Base-by-base conservation (phyloP, 768 basidiomycete species). In the Calocybe cyanea region DNA sequence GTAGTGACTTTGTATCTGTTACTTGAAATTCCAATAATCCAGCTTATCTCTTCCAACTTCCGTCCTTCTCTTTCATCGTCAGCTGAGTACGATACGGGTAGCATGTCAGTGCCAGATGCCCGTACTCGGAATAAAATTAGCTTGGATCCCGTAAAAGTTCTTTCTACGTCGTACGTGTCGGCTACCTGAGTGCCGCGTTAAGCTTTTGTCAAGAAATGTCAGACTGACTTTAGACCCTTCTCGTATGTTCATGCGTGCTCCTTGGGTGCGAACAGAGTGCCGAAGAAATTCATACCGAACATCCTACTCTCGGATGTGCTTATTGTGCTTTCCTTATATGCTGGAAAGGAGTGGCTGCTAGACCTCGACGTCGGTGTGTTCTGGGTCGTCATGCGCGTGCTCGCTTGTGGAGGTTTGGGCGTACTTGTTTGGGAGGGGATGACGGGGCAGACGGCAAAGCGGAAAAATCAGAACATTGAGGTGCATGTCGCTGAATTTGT, bases 371-470 rank as follows among this genome's bases (percentile, higher is more conserved):
- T 83, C 17, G 82, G 83, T 6, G 76, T 85, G 7, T 83, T 88
- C 57, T 90, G 87, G 88, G 70, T 87, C 11, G 70, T 85, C 25
- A 81, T 89, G 68, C 70, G 85, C 50, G 73, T 87, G 39, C 68
- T 90, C 42, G 84, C 83, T 2, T 79, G 81, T 53, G 84, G 80
- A n/a, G 83, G 78, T n/a, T 55, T 87, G 43, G 81, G 78, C 15
- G 73, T 79, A 34, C 53, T 86, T 36, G 63, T 78, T 15, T 82
- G 85, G 82, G 80, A 81, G 50, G 72, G 65, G 1, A 49, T 69
- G 38, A 80, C 77, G 0, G 77, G 77, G 3, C 73, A 81, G 56
- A 58, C 79, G 49, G 66, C 68, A 39, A 80, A 73, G 55, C 73
- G 72, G 54, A 74, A 71, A 52, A 65, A 69, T 20, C 5, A 11